These are phyloP conservation scores for Cryptosporidium tyzzeri DNA, from an alignment of 169 alveolate genomes.

Conservation along the genomic window DNA sequence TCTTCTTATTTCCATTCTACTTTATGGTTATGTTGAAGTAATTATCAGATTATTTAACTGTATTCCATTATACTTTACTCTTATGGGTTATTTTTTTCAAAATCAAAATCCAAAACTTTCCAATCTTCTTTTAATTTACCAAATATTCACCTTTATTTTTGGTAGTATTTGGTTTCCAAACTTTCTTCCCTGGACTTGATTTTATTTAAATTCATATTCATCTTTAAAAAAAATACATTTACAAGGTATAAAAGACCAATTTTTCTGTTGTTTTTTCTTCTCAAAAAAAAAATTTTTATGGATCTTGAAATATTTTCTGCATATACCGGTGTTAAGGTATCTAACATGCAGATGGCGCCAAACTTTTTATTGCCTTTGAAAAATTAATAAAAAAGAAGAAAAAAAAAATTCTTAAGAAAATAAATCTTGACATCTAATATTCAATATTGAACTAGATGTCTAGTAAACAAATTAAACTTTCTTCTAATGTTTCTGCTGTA, in stretches of 20 bases:
- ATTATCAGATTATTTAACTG: conserved; percentile 43
- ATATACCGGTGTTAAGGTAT: neutral
- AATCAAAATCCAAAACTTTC: conserved; percentile 2
- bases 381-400: neutral
- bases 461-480: conserved; percentile 16
- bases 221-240: neutral
- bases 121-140: conserved; percentile 10
- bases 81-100: conserved; percentile 35
- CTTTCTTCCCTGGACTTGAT: conserved; percentile 60
- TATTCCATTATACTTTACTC: conserved; percentile 41
- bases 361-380: neutral
- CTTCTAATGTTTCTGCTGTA: conserved; percentile 56
- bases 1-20: conserved; percentile 10
- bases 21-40: conserved; percentile 47
- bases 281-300: no score
- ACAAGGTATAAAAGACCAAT: neutral
- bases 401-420: neutral
- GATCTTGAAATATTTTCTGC: neutral
- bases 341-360: conserved; percentile 7
- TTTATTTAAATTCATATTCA: no score
- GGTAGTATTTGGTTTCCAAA: conserved; percentile 68
- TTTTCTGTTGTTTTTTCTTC: no score
- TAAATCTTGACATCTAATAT: neutral
- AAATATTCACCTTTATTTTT: conserved; percentile 62
- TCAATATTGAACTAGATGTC: neutral